Evolutionary conservation across 2,329 filamentous ascomycete genomes (phyloP).

Genomic region (Aspergillus fijiensis): DNA sequence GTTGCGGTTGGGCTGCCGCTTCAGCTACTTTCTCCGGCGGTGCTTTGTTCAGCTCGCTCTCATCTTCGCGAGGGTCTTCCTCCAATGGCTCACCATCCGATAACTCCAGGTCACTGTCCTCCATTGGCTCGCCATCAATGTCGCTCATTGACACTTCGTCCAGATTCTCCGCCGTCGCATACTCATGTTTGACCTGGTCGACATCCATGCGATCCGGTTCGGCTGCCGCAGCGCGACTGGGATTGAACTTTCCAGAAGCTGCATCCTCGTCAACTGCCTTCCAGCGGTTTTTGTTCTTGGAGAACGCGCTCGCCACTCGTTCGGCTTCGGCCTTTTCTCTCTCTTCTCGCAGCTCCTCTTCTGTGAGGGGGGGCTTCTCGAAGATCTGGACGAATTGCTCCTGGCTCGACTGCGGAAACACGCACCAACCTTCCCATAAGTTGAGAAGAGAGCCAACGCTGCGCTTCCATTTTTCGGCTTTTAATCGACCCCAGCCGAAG

Average conservation of each 20-base stretch:
- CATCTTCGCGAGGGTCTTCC: conserved; percentile 42
- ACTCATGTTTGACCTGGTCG: conserved; percentile 28
- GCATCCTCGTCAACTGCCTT: conserved; percentile 48
- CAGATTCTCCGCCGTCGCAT: conserved; percentile 46
- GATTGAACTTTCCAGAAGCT: conserved; percentile 31
- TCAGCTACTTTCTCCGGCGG: conserved; percentile 22
- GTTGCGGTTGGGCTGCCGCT: conserved; percentile 27
- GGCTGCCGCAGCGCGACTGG: conserved; percentile 23
- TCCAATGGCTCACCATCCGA: conserved; percentile 50
- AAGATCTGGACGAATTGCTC: conserved; percentile 70
- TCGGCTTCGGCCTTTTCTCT: conserved; percentile 45
- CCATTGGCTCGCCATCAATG: conserved; percentile 48
- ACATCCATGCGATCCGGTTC: conserved; percentile 36
- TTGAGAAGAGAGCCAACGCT: conserved; percentile 68
- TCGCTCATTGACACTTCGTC: conserved; percentile 45
- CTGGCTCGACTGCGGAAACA: conserved; percentile 72
- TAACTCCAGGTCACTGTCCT: conserved; percentile 51
- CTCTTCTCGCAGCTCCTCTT: conserved; percentile 46
- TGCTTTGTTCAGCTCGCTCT: conserved; percentile 23
- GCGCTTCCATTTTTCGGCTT: conserved; percentile 80
- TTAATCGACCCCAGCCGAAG: conserved; percentile 74
- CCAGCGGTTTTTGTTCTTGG: conserved; percentile 47
- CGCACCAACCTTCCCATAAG: conserved; percentile 65
- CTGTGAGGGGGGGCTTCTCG: conserved; percentile 63
- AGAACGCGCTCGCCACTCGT: conserved; percentile 35